Evolutionary conservation across 2,329 filamentous ascomycete species (phyloP).

Genomic region (Cercospora zeina): DNA sequence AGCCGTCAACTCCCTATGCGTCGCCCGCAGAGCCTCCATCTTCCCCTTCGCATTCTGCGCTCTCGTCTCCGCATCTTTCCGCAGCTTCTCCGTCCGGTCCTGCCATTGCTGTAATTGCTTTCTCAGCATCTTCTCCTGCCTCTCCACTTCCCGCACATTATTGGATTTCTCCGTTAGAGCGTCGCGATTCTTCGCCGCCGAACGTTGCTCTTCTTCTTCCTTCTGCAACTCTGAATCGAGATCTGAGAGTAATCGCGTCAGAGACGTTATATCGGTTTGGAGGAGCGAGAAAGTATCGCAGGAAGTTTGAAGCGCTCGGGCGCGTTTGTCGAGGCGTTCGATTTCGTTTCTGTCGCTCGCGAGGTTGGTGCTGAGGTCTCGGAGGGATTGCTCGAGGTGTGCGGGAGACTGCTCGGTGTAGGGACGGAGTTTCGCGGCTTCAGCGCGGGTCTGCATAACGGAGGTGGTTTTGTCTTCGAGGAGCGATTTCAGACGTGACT

Average conservation of each 20-base stretch:
- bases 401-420: conserved; percentile 89
- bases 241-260: conserved; percentile 86
- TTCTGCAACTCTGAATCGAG: conserved; percentile 80
- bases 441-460: conserved; percentile 72
- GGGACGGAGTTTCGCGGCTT: conserved; percentile 83
- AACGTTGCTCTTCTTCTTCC: conserved; percentile 84
- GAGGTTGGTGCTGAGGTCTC: conserved; percentile 78
- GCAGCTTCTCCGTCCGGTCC: conserved; percentile 80
- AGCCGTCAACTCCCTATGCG: conserved; percentile 78
- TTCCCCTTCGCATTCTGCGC: conserved; percentile 76
- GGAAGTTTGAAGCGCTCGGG: conserved; percentile 88
- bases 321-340: conserved; percentile 80
- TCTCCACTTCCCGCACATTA: conserved; percentile 86
- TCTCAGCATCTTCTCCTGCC: conserved; percentile 78
- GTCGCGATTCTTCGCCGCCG: conserved; percentile 79
- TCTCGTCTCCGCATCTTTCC: conserved; percentile 77
- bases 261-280: conserved; percentile 78
- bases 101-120: conserved; percentile 83
- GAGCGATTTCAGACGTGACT: conserved; percentile 69
- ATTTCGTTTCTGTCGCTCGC: conserved; percentile 79
- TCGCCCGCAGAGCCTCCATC: conserved; percentile 83
- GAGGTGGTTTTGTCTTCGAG: conserved; percentile 71
- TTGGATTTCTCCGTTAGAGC: conserved; percentile 84
- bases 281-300: conserved; percentile 86
- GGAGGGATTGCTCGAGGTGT: conserved; percentile 75